Evolutionary conservation across 805 yeast genomes (phyloP), one percentile per base, ranked within the genome.

Genomic region (Maudiozyma pseudohumilis): DNA sequence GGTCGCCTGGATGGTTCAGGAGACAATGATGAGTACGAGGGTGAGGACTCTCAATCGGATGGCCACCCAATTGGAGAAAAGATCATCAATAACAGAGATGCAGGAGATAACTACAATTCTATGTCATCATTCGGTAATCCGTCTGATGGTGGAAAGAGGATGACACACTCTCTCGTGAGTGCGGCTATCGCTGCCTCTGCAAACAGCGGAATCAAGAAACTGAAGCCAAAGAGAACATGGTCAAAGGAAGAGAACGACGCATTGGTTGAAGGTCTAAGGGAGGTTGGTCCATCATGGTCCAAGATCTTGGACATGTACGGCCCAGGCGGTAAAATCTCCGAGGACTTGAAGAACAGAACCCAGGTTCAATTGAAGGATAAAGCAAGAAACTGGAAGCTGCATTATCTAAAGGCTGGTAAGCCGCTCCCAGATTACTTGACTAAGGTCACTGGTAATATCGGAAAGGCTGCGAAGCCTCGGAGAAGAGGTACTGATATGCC

Each of bases 281-380:
- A 56, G 16, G 75, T 80, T 46, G 98, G 98, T 1, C 94, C 97
- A 0, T 85, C 81, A 47, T 92, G 98, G 98, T 70, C 95, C 2
- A 82, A 82, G 39, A 92, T 92, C 36, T 61, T 89, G 33, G 95
- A 84, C 50, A 62, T 82, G n/a, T 83, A 81, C 56, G 98, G 98
- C 2, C 83, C 95, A 4, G 97, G 97, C 7, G 98, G 98, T 4
- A 71, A 79, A 32, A 69, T 81, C 19, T 76, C 79, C 29, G 97
- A 92, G 56, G 74, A 78, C 1, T 68, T 92, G 48, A 89, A 86
- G 59, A 83, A 86, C 55, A 69, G 98, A 55, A 80, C 82, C 4
- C 94, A 87, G 52, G 85, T 89, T 13, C 98, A 92, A 56, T 68
- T 92, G 41, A 92, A 92, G 59, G 98, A 92, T 56, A 92, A 92